Evolutionary conservation across 306 rosid species (phyloP), one percentile per base, ranked within the genome.

Genomic region (Dalbergia cultrata): DNA sequence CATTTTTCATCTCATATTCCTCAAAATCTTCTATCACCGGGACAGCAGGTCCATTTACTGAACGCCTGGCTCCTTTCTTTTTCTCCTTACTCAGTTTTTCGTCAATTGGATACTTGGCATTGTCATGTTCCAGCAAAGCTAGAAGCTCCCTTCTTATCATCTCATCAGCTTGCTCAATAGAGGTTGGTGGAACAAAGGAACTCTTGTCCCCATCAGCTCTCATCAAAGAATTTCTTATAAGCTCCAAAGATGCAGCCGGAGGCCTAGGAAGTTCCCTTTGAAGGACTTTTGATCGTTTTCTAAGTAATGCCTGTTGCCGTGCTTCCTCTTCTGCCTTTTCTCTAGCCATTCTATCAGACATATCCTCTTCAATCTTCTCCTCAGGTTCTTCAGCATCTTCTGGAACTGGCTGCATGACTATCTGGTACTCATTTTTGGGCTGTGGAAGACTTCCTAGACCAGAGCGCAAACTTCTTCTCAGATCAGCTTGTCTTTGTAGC

Each of bases 191-290:
- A 75, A 94, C 97, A 84, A 94, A 90, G 66, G 97, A 91, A 81
- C 98, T 94, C 87, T 90, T 91, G 79, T 91, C 98, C 72, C 87
- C 98, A 82, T 90, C 95, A 72, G 91, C 89, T 82, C 89, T 89
- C 78, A 90, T 76, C 88, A 94, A 87, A 69, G 98, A 92, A 83
- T 86, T 90, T 82, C 85, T 89, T 76, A 94, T 90, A 19, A 86
- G 85, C 64, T 94, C 97, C 85, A 94, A 85, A 6, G 98, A 92
- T 19, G 89, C 94, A 67, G 81, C 59, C 71, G 95, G 98, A 67
- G 98, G 98, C 81, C 98, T 88, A 50, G 97, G 98, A 75, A 94
- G 97, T 86, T 90, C 97, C 85, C 98, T 87, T 67, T 92, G 95
- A 71, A 94, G 92, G 19, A 94, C 98, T 89, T 94, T 94, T 8